A percentile compares a stretch with the other conserved stretches of the same genome.
Conservation (phyloP, 2,329 filamentous ascomycete species). For the Fusarium setosum region DNA sequence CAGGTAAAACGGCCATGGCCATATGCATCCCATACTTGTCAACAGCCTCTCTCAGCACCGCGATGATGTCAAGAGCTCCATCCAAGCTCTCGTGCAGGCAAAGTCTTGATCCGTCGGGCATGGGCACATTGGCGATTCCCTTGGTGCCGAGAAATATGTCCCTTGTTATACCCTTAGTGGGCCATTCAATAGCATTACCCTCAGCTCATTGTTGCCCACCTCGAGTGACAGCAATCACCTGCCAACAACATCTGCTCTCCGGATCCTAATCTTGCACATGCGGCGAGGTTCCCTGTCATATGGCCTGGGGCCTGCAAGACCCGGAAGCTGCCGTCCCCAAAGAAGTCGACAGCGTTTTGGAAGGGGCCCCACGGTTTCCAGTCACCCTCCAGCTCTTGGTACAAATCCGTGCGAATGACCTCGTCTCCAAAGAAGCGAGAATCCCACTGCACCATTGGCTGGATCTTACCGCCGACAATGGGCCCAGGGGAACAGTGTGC, state of each 20-base stretch:
- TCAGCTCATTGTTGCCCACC: not conserved
- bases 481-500: slow-evolving; percentile 14
- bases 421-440: slow-evolving; percentile 14
- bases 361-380: slow-evolving; percentile 12
- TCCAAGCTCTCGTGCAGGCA: slow-evolving; percentile 10
- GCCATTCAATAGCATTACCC: too few relatives aligned
- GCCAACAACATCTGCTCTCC: slow-evolving; percentile 1
- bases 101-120: slow-evolving; percentile 6
- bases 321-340: slow-evolving; percentile 15
- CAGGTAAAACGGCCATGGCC: too few relatives aligned
- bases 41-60: slow-evolving; percentile 1
- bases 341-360: not conserved
- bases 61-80: slow-evolving; percentile 1
- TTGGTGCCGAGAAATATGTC: slow-evolving; percentile 5
- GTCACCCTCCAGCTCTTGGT: slow-evolving; percentile 1
- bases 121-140: not conserved
- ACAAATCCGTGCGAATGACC: not conserved
- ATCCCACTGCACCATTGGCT: slow-evolving; percentile 16
- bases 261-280: not conserved
- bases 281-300: slow-evolving; percentile 14
- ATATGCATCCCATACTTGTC: slow-evolving; percentile 12
- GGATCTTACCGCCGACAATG: not conserved
- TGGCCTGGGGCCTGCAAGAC: slow-evolving; percentile 11
- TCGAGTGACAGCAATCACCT: slow-evolving; percentile 22
- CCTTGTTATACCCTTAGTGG: not conserved